These are phyloP conservation scores for Chlamydomonas incerta DNA, from an alignment of 139 green algal genomes.

Conservation along the genomic window DNA sequence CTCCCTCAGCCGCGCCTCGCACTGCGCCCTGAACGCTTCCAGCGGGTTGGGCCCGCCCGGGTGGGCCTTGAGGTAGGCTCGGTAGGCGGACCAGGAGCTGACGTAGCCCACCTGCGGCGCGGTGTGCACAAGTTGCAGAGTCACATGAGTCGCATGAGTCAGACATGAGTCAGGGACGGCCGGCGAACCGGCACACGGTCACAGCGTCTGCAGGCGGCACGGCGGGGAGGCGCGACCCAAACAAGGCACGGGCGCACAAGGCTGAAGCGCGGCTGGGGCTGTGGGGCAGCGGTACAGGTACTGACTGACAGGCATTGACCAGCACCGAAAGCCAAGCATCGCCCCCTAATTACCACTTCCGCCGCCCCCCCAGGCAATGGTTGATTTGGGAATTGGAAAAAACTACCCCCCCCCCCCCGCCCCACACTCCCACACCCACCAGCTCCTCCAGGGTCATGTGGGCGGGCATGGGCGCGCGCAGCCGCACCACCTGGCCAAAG, in stretches of 20 bases:
- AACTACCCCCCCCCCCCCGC: background rate
- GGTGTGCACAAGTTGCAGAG: too few species aligned
- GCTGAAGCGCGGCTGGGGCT: too few species aligned
- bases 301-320: too few species aligned
- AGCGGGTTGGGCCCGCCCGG: background rate
- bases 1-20: background rate
- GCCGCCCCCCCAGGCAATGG: background rate
- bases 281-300: too few species aligned
- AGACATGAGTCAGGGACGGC: too few species aligned
- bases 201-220: too few species aligned
- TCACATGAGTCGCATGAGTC: too few species aligned
- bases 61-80: background rate
- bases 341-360: background rate
- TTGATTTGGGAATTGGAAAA: too few species aligned
- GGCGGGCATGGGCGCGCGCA: conserved; percentile 12
- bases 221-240: too few species aligned
- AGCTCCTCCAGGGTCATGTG: conserved; percentile 4
- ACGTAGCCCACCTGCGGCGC: conserved; percentile 6
- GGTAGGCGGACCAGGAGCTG: conserved; percentile 12
- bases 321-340: too few species aligned
- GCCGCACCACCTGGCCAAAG: background rate
- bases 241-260: too few species aligned
- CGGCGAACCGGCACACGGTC: too few species aligned
- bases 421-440: background rate
- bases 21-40: background rate